Base-by-base conservation (phyloP, 768 basidiomycete genomes). In the Phlebiopsis flavidoalba region DNA sequence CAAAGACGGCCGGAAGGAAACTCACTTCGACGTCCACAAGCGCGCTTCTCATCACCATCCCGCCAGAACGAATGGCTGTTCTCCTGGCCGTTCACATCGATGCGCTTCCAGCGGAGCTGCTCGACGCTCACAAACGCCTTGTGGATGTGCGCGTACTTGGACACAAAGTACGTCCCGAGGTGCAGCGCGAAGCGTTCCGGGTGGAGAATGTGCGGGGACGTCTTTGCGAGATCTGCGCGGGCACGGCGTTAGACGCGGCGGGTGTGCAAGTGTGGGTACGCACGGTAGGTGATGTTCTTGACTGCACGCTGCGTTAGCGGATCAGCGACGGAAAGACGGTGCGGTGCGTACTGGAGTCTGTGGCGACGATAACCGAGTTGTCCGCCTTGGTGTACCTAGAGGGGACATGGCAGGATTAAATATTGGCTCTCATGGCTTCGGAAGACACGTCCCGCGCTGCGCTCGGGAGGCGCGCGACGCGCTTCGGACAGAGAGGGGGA, bases 11-110 rank as follows among this genome's bases (percentile, higher is more conserved):
- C 10, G 10, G 21, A 3, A 8, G 10, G 40, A 7, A 33, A 53
- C 66, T 46, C 53, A 66, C 73, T 53, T 67, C 70, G 45, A 70
- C 70, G 45, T 71, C 70, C 31, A 70, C 70, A 15, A 83, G 82
- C n/a, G 4, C 85, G 80, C 77, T 91, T 96, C 70, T 98, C 95
- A 3, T 95, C 92, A 1, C 95, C 96, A 66, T 98, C 93, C 22
- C 95, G 79, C 59, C 82, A 78, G 73, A 96, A 98, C 15, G 93
- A 83, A 71, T 95, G 92, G 7, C 83, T 71, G 71, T 98, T 95
- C 1, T 77, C 77, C 62, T 78, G 70, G 36, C 75, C 75, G 46
- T 63, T 65, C 7, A 73, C 77, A 6, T 75, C 71, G 61, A 97
- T 89, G 5, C 95, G 83, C 2, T 85, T 76, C 95, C 95, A 98